Percentiles rank a stretch among this genome's conserved stretches.
Conservation (phyloP, 2,329 filamentous ascomycete genomes). For the Fusarium fracticaudum region DNA sequence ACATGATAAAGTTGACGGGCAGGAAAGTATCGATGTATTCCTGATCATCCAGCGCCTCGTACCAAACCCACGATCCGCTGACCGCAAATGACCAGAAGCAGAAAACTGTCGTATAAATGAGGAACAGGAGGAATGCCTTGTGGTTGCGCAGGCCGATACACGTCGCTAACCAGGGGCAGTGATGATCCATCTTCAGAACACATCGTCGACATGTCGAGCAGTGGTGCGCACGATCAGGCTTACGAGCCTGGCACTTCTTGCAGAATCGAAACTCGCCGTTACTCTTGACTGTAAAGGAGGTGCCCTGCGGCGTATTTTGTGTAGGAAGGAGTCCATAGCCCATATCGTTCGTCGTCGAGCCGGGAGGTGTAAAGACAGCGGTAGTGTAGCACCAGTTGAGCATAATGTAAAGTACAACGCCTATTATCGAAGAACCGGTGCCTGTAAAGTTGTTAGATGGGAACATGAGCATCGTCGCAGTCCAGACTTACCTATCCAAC, state of each 20-base stretch:
- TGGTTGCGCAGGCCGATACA: conserved; percentile 95
- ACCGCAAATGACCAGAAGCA: conserved; percentile 84
- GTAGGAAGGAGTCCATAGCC: conserved; percentile 86
- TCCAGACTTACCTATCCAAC: conserved; percentile 64
- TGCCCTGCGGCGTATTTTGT: conserved; percentile 66
- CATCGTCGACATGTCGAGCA: conserved; percentile 95
- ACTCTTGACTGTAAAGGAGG: conserved; percentile 90
- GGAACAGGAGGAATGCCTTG: conserved; percentile 92
- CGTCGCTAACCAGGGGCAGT: conserved; percentile 97
- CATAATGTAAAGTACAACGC: conserved; percentile 76
- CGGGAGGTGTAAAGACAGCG: conserved; percentile 92
- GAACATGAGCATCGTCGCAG: not conserved
- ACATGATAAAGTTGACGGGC: conserved; percentile 90
- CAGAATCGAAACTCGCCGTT: conserved; percentile 89
- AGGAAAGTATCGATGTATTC: conserved; percentile 79
- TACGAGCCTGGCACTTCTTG: conserved; percentile 95
- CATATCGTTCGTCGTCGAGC: conserved; percentile 70
- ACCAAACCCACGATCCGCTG: conserved; percentile 83
- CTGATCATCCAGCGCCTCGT: conserved; percentile 77
- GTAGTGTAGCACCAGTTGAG: conserved; percentile 91
- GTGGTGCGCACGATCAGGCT: conserved; percentile 96
- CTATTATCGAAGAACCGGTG: conserved; percentile 66
- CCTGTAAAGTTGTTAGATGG: conserved; percentile 51
- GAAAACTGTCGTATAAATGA: conserved; percentile 89
- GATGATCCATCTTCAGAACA: conserved; percentile 99